phyloP scores from a whole-genome alignment of 73 alveolate genomes.

The Durusdinium trenchii region DNA sequence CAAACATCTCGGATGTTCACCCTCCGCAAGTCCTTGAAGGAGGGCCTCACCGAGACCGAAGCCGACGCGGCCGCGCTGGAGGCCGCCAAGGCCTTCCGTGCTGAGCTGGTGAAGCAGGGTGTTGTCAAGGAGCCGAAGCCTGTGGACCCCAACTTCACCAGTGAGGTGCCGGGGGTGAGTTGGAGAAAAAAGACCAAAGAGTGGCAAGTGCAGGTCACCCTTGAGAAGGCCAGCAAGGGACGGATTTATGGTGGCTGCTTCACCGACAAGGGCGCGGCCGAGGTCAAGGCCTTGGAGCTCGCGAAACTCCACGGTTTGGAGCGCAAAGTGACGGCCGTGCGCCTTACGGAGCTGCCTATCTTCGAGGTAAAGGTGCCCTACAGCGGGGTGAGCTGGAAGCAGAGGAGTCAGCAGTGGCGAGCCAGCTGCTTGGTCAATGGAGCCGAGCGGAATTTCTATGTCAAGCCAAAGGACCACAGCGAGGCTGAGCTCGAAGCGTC shows the following conservation, averaged over 20 bases:
- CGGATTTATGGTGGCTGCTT: background rate
- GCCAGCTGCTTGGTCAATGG: background rate
- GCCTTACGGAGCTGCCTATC: conserved; percentile 19
- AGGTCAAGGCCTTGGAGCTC: conserved; percentile 16
- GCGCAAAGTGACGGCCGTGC: conserved; percentile 20
- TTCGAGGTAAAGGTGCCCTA: background rate
- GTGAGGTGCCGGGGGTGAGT: conserved; percentile 8
- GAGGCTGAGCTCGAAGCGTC: conserved; percentile 15
- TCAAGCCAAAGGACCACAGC: conserved; percentile 32
- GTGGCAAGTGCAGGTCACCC: background rate
- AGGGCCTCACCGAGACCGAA: conserved; percentile 32
- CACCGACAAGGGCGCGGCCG: conserved; percentile 39
- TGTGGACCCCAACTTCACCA: conserved; percentile 24
- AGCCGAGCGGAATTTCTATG: background rate
- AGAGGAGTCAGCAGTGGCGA: background rate
- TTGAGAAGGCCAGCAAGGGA: background rate
- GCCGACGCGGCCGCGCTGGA: conserved; percentile 32
- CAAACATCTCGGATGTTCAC: background rate
- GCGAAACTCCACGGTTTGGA: background rate
- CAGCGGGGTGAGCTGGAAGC: background rate
- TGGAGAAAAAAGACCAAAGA: background rate
- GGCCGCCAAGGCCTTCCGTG: conserved; percentile 56
- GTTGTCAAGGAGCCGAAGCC: background rate
- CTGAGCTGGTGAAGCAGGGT: conserved; percentile 43
- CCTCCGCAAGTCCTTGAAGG: background rate